Conservation (phyloP, 140 eudicot genomes). For the Erigeron philadelphicus region DNA sequence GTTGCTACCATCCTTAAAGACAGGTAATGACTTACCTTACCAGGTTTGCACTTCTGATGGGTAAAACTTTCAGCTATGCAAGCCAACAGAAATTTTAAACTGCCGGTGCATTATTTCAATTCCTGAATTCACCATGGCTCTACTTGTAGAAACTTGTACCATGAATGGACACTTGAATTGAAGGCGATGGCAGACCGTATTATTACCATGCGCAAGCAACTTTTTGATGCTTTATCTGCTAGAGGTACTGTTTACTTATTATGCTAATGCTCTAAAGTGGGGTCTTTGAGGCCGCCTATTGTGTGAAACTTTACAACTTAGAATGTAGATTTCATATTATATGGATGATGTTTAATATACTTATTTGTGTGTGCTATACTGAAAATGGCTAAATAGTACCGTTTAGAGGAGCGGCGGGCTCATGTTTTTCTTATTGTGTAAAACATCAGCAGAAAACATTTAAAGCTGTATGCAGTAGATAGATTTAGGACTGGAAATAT, state of each 20-base stretch:
- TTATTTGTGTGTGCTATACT: too few species aligned
- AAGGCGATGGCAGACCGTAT: constrained; percentile 98
- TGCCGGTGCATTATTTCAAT: constrained; percentile 1
- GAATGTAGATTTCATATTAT: too few species aligned
- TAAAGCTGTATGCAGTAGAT: not conserved
- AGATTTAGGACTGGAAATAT: not conserved
- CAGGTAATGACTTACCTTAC: constrained; percentile 37
- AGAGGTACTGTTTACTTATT: constrained; percentile 45
- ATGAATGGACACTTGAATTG: constrained; percentile 87
- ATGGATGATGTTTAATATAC: too few species aligned
- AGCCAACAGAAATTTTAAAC: constrained; percentile 1
- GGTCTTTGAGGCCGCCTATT: not conserved
- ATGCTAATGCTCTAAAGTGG: not conserved
- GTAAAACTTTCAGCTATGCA: not conserved
- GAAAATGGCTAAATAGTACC: too few species aligned
- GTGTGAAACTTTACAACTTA: not conserved
- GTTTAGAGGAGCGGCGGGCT: too few species aligned
- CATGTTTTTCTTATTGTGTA: not conserved
- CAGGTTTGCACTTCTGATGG: not conserved
- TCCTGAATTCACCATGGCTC: constrained; percentile 8
- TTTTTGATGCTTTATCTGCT: constrained; percentile 67
- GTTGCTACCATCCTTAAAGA: constrained; percentile 85
- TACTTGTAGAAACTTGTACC: constrained; percentile 60
- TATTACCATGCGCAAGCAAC: constrained; percentile 78
- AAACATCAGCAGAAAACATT: not conserved